Conservation (phyloP, 805 yeast species). For the Pichia heedii region DNA sequence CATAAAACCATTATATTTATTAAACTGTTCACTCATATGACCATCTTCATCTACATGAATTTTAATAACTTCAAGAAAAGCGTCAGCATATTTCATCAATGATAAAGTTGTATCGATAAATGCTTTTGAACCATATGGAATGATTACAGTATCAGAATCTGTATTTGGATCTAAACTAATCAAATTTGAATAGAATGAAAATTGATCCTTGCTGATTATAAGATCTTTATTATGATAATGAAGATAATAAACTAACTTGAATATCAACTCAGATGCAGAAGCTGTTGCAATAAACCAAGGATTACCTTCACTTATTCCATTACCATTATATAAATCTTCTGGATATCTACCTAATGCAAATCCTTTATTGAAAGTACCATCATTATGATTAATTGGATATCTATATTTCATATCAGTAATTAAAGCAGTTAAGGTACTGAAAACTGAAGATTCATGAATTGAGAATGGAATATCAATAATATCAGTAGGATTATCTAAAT, state of each 20-base stretch:
- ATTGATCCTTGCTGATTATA: conserved; percentile 22
- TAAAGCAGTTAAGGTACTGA: conserved; percentile 56
- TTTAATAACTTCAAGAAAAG: conserved; percentile 51
- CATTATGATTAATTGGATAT: conserved; percentile 65
- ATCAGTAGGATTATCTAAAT: conserved; percentile 27
- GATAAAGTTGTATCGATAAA: conserved; percentile 38
- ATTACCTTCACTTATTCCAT: conserved; percentile 65
- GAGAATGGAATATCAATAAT: conserved; percentile 48
- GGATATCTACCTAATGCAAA: conserved; percentile 88
- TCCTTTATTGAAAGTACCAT: conserved; percentile 33
- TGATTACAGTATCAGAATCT: conserved; percentile 11
- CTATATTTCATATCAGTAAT: conserved; percentile 60
- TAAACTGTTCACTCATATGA: conserved; percentile 82
- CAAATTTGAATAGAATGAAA: conserved; percentile 16
- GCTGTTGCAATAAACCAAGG: conserved; percentile 88
- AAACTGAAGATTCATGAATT: conserved; percentile 45
- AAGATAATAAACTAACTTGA: conserved; percentile 42
- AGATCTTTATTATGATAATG: conserved; percentile 34
- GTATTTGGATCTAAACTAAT: conserved; percentile 16
- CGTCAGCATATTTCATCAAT: conserved; percentile 52
- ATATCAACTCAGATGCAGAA: conserved; percentile 56
- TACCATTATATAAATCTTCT: conserved; percentile 82
- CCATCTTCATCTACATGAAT: conserved; percentile 59
- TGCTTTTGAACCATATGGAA: conserved; percentile 33
- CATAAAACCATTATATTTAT: conserved; percentile 70